phyloP scores from a whole-genome alignment of 2,329 filamentous ascomycete species.

The Ascomycota sp. region DNA sequence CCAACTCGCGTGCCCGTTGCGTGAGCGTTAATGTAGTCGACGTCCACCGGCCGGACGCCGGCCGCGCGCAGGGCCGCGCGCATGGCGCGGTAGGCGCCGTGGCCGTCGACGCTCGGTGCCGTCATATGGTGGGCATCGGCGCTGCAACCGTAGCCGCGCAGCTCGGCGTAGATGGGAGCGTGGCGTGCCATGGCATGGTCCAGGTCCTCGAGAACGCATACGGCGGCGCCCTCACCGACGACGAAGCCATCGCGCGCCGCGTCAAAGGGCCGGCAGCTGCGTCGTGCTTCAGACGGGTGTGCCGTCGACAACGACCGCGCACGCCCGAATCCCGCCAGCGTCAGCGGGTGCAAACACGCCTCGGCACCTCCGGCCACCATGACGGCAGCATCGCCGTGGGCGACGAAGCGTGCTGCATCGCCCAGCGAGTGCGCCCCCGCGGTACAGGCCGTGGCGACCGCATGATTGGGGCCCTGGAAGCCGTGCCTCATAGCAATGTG shows the following conservation, averaged over 20 bases:
- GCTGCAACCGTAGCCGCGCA: constrained; percentile 76
- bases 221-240: constrained; percentile 76
- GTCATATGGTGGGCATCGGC: constrained; percentile 91
- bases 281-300: constrained; percentile 51
- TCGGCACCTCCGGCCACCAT: constrained; percentile 95
- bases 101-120: constrained; percentile 63
- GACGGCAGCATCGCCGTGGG: constrained; percentile 77
- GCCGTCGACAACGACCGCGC: constrained; percentile 68
- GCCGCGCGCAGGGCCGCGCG: constrained; percentile 59
- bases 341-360: constrained; percentile 85
- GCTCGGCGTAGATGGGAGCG: constrained; percentile 70
- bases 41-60: constrained; percentile 40
- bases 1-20: constrained; percentile 76
- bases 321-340: constrained; percentile 77
- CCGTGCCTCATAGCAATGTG: constrained; percentile 88
- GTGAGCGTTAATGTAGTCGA: constrained; percentile 92
- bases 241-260: constrained; percentile 65
- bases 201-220: constrained; percentile 73
- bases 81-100: constrained; percentile 73
- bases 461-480: constrained; percentile 79
- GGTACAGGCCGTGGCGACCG: constrained; percentile 85
- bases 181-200: constrained; percentile 67
- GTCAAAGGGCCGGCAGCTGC: constrained; percentile 78
- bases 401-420: constrained; percentile 81
- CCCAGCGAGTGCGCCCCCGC: constrained; percentile 90